Conservation (phyloP, 148 eudicot species). For the Hydrangea macrophylla region DNA sequence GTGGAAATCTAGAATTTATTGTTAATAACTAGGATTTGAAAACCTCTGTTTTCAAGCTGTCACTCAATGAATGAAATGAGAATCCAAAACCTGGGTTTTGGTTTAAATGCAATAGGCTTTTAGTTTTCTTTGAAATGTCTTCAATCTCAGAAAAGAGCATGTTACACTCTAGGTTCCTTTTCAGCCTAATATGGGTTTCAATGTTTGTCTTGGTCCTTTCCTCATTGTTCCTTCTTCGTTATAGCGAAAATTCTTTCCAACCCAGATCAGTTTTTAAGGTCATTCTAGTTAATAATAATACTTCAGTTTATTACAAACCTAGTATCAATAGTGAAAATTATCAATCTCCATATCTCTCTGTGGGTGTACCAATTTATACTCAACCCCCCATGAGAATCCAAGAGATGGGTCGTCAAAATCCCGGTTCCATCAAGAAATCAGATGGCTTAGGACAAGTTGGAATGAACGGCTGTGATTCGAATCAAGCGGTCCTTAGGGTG, state of each 20-base stretch:
- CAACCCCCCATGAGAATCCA: constrained; percentile 5
- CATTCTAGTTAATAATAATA: too few species aligned
- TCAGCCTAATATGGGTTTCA: constrained; percentile 29
- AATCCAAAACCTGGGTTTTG: too few species aligned
- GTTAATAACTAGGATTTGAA: constrained; percentile 4
- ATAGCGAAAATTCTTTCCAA: too few species aligned
- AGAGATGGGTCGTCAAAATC: constrained; percentile 12
- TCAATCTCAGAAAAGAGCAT: constrained; percentile 40
- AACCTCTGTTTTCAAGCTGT: too few species aligned
- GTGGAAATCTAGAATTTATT: constrained; percentile 8
- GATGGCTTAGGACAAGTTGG: constrained; percentile 10
- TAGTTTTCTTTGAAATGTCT: constrained; percentile 16
- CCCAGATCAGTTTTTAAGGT: too few species aligned
- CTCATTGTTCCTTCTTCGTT: too few species aligned
- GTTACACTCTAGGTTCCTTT: constrained; percentile 32
- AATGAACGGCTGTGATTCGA: constrained; percentile 28
- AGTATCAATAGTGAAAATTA: not conserved
- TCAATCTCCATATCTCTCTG: constrained; percentile 14
- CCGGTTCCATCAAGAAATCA: constrained; percentile 1
- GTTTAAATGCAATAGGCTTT: too few species aligned
- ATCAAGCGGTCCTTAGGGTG: constrained; percentile 56
- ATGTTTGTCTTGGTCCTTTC: constrained; percentile 34
- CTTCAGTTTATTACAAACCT: too few species aligned
- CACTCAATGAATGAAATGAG: too few species aligned
- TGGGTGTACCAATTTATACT: constrained; percentile 11